Conservation (phyloP, 2,329 filamentous ascomycete genomes). For the Dactylonectria estremocensis region DNA sequence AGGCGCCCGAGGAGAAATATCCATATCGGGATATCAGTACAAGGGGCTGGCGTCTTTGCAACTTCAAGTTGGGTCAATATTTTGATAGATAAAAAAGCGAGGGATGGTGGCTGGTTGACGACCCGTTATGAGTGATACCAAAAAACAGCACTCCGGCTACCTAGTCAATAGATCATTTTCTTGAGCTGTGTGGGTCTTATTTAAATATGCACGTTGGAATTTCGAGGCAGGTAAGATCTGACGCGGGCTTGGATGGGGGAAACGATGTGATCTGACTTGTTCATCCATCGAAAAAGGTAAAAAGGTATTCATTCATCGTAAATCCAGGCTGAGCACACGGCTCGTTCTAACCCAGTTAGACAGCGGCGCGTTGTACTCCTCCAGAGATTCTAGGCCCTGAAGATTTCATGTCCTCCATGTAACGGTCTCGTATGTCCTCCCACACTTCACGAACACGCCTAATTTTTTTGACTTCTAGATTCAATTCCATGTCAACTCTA, state of each 20-base stretch:
- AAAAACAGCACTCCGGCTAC: constrained; percentile 47
- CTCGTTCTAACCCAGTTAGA: constrained; percentile 25
- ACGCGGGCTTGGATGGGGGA: background rate
- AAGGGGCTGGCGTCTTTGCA: constrained; percentile 49
- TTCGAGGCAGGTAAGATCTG: no score
- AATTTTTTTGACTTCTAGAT: constrained; percentile 31
- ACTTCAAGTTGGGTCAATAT: constrained; percentile 38
- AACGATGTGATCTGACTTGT: background rate
- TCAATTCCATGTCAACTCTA: constrained; percentile 19
- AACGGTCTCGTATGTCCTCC: constrained; percentile 1
- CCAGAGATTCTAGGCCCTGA: constrained; percentile 7
- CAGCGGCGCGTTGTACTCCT: background rate
- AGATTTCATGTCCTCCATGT: background rate
- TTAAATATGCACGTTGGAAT: background rate
- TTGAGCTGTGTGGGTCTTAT: constrained; percentile 30
- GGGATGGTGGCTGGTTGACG: constrained; percentile 45
- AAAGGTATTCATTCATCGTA: constrained; percentile 36
- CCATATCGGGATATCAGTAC: constrained; percentile 36
- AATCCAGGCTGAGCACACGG: constrained; percentile 24
- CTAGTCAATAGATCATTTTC: constrained; percentile 49
- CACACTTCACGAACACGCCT: constrained; percentile 19
- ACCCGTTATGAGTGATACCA: constrained; percentile 50
- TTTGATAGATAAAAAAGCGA: constrained; percentile 45
- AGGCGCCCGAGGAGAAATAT: constrained; percentile 36
- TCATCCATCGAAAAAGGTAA: constrained; percentile 29